phyloP scores from a whole-genome alignment of 345 rosid genomes.

The Salix brachista region DNA sequence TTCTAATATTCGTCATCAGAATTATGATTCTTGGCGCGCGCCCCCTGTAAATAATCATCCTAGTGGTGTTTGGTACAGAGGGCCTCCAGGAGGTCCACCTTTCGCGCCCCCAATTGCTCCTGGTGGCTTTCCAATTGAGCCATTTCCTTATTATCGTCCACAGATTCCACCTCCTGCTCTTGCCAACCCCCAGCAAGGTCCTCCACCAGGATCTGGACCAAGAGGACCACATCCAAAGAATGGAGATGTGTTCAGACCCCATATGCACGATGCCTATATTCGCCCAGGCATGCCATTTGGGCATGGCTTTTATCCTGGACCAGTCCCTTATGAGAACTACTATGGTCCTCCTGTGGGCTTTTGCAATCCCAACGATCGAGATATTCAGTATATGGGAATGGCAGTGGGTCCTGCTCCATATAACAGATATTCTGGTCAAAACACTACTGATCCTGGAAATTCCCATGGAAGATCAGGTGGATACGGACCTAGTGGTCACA shows the following conservation, averaged over 20 bases:
- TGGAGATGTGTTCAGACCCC: constrained; percentile 79
- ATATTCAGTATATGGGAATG: constrained; percentile 68
- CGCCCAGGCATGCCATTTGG: constrained; percentile 80
- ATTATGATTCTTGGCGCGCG: constrained; percentile 73
- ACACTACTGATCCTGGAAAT: constrained; percentile 44
- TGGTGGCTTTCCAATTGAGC: constrained; percentile 80
- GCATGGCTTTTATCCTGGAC: constrained; percentile 85
- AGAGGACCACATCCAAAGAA: constrained; percentile 64
- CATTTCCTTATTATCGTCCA: constrained; percentile 72
- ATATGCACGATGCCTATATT: constrained; percentile 65
- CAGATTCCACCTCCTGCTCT: constrained; percentile 55
- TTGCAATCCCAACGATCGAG: constrained; percentile 62
- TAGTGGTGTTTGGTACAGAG: constrained; percentile 88
- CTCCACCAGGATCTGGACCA: constrained; percentile 62
- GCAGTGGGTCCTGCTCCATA: constrained; percentile 55
- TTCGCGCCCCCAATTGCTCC: constrained; percentile 73
- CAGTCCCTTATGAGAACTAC: constrained; percentile 67
- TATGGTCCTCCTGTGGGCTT: constrained; percentile 86
- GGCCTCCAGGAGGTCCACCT: constrained; percentile 73
- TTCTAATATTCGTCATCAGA: constrained; percentile 57
- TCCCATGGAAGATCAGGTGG: constrained; percentile 54
- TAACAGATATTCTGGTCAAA: constrained; percentile 50
- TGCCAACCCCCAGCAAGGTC: constrained; percentile 50
- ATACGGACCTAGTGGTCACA: constrained; percentile 45
- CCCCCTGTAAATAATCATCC: constrained; percentile 80